Base-by-base conservation (phyloP, 495 filamentous ascomycete genomes). In the Apodospora peruviana region DNA sequence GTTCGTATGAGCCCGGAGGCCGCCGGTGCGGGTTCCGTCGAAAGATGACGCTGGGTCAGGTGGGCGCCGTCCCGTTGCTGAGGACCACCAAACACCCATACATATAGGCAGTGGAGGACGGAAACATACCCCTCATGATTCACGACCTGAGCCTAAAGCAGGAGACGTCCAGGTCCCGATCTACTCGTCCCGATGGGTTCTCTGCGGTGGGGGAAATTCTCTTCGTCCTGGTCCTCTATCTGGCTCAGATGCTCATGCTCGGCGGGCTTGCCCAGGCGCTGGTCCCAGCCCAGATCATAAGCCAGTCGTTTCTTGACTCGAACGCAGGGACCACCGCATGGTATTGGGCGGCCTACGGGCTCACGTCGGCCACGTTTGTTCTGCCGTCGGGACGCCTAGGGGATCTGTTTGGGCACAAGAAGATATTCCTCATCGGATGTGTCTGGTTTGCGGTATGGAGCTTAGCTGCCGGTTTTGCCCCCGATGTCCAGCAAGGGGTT, bases 361-460 rank as follows among this genome's bases (percentile, higher is more conserved):
- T 84, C 14, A 86, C 83, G 0, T 76, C 80, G 5, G 84, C 84
- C n/a, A 84, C 82, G 0, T 86, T 87, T 53, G 84, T 88, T 40
- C 69, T 88, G 10, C 72, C 81, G 5, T 74, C 80, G 3, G 85
- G 85, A 11, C 73, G 84, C 4, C 67, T 86, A 3, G 84, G 85
- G 0, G 85, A 88, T 47, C 59, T 85, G 4, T 81, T 79, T 48
- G 84, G 85, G 20, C 81, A 86, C 58, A 80, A 81, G 47, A 67
- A 66, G 7, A 66, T 89, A 48, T 84, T 88, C 54, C 58, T 82
- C n/a, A 59, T 78, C 25, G 85, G 83, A 0, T 87, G 75, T 46
- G 14, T 69, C 24, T 88, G 84, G 84, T 79, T 83, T 40, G 70
- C 69, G 0, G 34, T 83, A 17, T 88, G 83, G 79, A 79, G 79